Percentiles rank a stretch among this genome's conserved stretches.
Conservation (phyloP, 2,329 filamentous ascomycete species). For the Sclerotiophoma versabilis region DNA sequence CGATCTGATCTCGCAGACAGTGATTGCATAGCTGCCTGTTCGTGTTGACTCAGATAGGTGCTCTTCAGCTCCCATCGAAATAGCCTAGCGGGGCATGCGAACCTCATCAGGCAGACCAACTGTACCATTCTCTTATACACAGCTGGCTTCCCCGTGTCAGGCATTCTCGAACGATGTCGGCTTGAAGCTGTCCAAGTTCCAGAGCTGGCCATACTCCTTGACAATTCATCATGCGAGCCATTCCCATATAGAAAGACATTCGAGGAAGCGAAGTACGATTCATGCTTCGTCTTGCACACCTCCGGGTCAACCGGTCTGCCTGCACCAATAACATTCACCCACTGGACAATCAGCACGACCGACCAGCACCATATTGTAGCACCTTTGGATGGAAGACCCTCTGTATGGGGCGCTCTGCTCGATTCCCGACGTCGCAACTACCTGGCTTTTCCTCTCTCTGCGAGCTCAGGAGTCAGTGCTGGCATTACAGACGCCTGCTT, state of each 20-base stretch:
- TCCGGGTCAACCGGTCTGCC: conserved; percentile 49
- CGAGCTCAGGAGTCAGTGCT: conserved; percentile 28
- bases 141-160: conserved; percentile 29
- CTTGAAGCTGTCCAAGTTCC: conserved; percentile 36
- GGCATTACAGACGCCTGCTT: conserved; percentile 25
- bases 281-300: conserved; percentile 46
- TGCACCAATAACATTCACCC: conserved; percentile 46
- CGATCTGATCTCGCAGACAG: not conserved
- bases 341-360: conserved; percentile 24
- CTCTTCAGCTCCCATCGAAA: conserved; percentile 39
- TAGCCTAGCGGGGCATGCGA: conserved; percentile 33
- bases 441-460: conserved; percentile 27
- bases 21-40: not conserved
- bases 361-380: conserved; percentile 31
- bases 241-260: conserved; percentile 37
- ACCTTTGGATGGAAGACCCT: conserved; percentile 26
- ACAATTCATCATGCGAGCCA: conserved; percentile 19
- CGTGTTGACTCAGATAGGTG: conserved; percentile 18
- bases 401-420: conserved; percentile 22
- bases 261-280: conserved; percentile 42
- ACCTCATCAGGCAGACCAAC: conserved; percentile 34
- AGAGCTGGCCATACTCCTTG: conserved; percentile 34
- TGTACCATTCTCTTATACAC: conserved; percentile 38
- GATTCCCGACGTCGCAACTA: conserved; percentile 23
- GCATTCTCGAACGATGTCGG: conserved; percentile 31